These are phyloP conservation scores for Exophiala bonariae DNA, from an alignment of 2,329 filamentous ascomycete species.

Conservation along the genomic window DNA sequence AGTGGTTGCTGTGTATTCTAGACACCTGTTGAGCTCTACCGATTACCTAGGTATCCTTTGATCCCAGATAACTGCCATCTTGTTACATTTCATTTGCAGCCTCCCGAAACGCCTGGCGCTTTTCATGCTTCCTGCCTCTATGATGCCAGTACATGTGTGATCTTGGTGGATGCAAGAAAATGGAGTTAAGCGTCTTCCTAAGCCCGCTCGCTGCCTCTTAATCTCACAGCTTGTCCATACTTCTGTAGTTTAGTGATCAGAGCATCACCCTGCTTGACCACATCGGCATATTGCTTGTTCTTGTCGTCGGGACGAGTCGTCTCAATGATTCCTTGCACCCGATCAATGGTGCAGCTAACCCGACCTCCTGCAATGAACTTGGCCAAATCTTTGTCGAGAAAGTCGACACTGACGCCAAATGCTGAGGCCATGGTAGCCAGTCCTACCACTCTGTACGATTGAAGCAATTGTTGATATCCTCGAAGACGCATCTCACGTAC, in stretches of 20 bases:
- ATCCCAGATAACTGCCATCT: neutral
- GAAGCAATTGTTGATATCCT: conserved; percentile 93
- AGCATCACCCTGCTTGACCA: conserved; percentile 95
- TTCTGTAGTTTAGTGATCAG: conserved; percentile 99
- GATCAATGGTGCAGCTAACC: conserved; percentile 95
- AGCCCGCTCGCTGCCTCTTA: conserved; percentile 91
- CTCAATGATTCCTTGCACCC: conserved; percentile 95
- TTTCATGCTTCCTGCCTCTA: neutral
- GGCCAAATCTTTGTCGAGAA: conserved; percentile 92
- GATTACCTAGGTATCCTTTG: too few species aligned
- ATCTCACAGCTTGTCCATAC: conserved; percentile 92
- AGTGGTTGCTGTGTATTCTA: too few species aligned
- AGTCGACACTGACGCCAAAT: conserved; percentile 96
- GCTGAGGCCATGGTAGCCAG: conserved; percentile 95
- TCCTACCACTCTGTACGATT: conserved; percentile 97
- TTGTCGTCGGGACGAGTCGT: conserved; percentile 98
- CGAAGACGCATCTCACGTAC: conserved; percentile 97
- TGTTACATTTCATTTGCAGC: conserved; percentile 1
- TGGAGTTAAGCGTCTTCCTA: conserved; percentile 42
- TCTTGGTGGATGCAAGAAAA: neutral
- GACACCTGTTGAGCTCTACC: too few species aligned
- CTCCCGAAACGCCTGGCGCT: conserved; percentile 14
- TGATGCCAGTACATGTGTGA: neutral
- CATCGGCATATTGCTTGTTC: conserved; percentile 99
- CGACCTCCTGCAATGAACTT: conserved; percentile 95